Conservation (phyloP, 2,329 filamentous ascomycete species). For the Zalaria obscura region DNA sequence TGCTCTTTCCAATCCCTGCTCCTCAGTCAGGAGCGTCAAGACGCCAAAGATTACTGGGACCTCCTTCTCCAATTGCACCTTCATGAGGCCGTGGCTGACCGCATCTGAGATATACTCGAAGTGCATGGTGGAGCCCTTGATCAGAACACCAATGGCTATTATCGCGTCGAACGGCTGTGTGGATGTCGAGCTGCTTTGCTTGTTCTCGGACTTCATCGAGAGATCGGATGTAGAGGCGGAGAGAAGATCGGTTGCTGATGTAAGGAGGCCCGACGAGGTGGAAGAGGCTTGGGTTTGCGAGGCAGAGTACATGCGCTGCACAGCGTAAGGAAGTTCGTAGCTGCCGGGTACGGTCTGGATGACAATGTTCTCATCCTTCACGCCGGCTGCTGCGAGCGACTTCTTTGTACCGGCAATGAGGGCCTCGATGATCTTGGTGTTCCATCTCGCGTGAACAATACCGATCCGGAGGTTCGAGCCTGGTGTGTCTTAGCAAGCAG, state of each 20-base stretch:
- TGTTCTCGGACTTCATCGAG: constrained; percentile 26
- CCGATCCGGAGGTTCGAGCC: constrained; percentile 63
- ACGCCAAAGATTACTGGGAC: constrained; percentile 87
- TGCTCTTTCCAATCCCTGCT: constrained; percentile 74
- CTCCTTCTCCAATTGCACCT: constrained; percentile 76
- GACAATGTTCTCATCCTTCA: constrained; percentile 77
- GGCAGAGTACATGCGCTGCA: constrained; percentile 53
- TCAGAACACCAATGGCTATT: constrained; percentile 87
- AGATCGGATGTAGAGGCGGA: constrained; percentile 52
- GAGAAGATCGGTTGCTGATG: constrained; percentile 63
- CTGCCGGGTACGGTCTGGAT: constrained; percentile 82
- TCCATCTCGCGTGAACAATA: constrained; percentile 96
- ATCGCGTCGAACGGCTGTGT: constrained; percentile 73
- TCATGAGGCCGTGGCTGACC: constrained; percentile 85
- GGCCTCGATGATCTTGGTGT: constrained; percentile 71
- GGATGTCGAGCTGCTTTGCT: constrained; percentile 26
- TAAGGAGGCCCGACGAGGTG: constrained; percentile 41
- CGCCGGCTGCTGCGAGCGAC: constrained; percentile 63
- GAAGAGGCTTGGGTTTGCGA: constrained; percentile 53
- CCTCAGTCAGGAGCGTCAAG: constrained; percentile 75
- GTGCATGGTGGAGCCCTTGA: constrained; percentile 98
- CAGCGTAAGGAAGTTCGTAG: constrained; percentile 87
- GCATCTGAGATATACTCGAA: constrained; percentile 97
- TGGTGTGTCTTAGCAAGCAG: constrained; percentile 30
- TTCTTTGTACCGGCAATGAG: constrained; percentile 70